A percentile compares a stretch with the other conserved stretches of the same genome.
phyloP scores from a whole-genome alignment of 2,329 filamentous ascomycete species.

The Diaporthe helianthi region DNA sequence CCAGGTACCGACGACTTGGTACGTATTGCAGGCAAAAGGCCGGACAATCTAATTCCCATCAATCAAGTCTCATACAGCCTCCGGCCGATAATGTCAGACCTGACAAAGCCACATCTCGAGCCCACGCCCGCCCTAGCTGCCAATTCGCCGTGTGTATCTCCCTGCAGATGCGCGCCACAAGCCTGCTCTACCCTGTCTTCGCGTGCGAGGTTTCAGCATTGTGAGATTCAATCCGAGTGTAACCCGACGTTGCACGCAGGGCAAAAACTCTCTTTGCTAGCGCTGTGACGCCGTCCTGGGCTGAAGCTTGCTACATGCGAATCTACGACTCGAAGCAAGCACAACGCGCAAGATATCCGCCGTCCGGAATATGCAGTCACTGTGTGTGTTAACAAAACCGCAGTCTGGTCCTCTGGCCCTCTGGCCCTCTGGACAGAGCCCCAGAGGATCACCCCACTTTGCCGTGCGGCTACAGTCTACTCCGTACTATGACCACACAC shows the following conservation, averaged over 20 bases:
- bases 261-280: constrained; percentile 19
- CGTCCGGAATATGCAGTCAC: neutral
- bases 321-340: neutral
- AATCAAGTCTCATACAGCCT: constrained; percentile 7
- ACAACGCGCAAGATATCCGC: neutral
- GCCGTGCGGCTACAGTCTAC: neutral
- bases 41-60: constrained; percentile 33
- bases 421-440: neutral
- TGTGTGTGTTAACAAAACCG: constrained; percentile 5
- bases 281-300: constrained; percentile 5
- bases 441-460: neutral
- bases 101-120: neutral
- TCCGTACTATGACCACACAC: neutral
- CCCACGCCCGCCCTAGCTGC: neutral
- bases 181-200: constrained; percentile 23
- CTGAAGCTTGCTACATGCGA: constrained; percentile 18
- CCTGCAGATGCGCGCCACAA: constrained; percentile 9
- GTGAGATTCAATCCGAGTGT: constrained; percentile 29
- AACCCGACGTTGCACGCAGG: constrained; percentile 32
- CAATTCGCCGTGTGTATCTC: constrained; percentile 19
- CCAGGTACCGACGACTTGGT: constrained; percentile 31
- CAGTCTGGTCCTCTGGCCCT: no score
- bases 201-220: constrained; percentile 23
- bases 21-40: constrained; percentile 8
- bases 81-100: neutral